phyloP scores from a whole-genome alignment of 164 flowering plant species.

The Umbilicus rupestris region DNA sequence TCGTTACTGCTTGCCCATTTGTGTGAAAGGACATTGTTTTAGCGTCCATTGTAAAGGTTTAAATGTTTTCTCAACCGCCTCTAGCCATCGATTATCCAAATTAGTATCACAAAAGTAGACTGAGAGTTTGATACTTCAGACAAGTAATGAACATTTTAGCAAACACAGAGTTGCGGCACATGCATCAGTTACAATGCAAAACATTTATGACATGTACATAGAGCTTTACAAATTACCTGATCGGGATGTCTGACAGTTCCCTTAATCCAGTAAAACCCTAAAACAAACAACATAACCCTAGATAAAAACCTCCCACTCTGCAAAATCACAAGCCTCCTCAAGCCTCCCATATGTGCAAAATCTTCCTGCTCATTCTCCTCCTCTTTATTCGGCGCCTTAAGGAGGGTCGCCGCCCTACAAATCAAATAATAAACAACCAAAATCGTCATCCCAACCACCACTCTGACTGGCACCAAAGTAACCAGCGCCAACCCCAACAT shows the following conservation, averaged over 20 bases:
- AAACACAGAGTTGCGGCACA: too few species aligned
- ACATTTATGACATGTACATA: neutral
- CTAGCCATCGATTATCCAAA: too few species aligned
- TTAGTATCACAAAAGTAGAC: too few species aligned
- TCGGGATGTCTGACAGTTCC: slow-evolving; percentile 14
- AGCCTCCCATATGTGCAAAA: slow-evolving; percentile 80
- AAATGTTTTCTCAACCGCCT: too few species aligned
- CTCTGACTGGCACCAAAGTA: slow-evolving; percentile 62
- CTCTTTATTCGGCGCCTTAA: slow-evolving; percentile 35
- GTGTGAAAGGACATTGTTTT: too few species aligned
- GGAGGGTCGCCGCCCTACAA: slow-evolving; percentile 55
- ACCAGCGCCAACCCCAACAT: slow-evolving; percentile 45
- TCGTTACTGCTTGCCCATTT: too few species aligned
- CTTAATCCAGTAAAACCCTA: slow-evolving; percentile 55
- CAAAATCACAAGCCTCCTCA: slow-evolving; percentile 47
- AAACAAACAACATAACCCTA: slow-evolving; percentile 40
- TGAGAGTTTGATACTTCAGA: too few species aligned
- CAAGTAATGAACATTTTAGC: too few species aligned
- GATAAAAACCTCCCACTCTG: slow-evolving; percentile 41
- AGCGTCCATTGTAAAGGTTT: too few species aligned
- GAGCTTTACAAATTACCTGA: slow-evolving; percentile 24
- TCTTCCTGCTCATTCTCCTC: slow-evolving; percentile 55
- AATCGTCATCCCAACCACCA: slow-evolving; percentile 29
- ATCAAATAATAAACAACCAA: slow-evolving; percentile 46
- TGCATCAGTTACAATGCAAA: too few species aligned